A percentile compares a stretch with the other conserved stretches of the same genome.
Conservation (phyloP, 257 asterid genomes). For the Solanum neorickii region DNA sequence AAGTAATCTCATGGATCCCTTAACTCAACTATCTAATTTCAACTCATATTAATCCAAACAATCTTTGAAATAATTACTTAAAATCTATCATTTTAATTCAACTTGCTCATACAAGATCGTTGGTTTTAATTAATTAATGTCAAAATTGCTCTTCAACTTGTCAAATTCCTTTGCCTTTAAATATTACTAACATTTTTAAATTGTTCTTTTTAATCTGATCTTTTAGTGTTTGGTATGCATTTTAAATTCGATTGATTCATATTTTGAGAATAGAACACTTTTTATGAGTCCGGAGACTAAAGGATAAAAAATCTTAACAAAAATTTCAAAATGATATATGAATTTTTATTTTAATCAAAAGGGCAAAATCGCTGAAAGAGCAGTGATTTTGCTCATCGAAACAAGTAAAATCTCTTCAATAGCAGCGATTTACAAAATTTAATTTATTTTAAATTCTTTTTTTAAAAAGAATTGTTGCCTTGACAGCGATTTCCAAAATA, state of each 20-base stretch:
- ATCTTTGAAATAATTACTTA: not conserved
- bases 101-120: not conserved
- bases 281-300: too few species aligned
- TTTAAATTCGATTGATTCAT: not conserved
- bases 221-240: not conserved
- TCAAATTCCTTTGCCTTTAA: not conserved
- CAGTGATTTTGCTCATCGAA: too few species aligned
- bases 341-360: too few species aligned
- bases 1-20: not conserved
- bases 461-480: too few species aligned
- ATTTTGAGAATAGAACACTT: not conserved
- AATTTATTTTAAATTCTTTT: too few species aligned
- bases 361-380: too few species aligned
- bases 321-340: too few species aligned
- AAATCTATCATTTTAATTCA: not conserved
- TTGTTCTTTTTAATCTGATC: too few species aligned
- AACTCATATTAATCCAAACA: not conserved
- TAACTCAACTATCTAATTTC: not conserved
- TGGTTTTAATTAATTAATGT: not conserved
- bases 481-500: too few species aligned
- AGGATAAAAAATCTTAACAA: too few species aligned
- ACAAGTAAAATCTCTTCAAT: too few species aligned
- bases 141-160: not conserved
- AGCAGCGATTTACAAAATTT: too few species aligned
- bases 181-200: not conserved